These are phyloP conservation scores for Trichoderma erinaceum DNA, from an alignment of 495 filamentous ascomycete species.

Conservation along the genomic window DNA sequence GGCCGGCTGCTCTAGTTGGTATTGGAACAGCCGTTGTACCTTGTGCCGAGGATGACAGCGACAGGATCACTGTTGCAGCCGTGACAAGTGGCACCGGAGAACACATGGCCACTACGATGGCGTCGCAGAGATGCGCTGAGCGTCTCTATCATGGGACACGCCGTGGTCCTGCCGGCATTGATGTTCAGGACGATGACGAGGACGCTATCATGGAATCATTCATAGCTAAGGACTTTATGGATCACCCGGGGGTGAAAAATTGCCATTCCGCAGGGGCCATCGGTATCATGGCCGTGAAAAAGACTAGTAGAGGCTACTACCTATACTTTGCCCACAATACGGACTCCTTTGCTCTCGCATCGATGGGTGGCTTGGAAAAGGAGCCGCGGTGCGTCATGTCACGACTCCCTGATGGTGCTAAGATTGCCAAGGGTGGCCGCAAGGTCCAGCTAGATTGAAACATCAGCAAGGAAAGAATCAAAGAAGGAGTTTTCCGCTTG, in stretches of 20 bases:
- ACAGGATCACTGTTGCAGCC: slow-evolving; percentile 59
- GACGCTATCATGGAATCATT: slow-evolving; percentile 64
- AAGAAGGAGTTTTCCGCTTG: neutral
- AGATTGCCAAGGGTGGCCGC: slow-evolving; percentile 43
- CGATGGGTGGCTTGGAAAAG: slow-evolving; percentile 71
- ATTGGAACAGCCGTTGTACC: slow-evolving; percentile 86
- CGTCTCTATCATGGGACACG: slow-evolving; percentile 63
- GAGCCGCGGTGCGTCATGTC: slow-evolving; percentile 80
- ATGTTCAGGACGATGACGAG: slow-evolving; percentile 58
- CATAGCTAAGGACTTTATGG: slow-evolving; percentile 74
- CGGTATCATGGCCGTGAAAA: slow-evolving; percentile 79
- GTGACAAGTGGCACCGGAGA: slow-evolving; percentile 94
- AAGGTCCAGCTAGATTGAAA: slow-evolving; percentile 36
- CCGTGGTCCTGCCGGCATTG: slow-evolving; percentile 51
- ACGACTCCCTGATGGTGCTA: slow-evolving; percentile 40
- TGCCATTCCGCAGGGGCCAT: slow-evolving; percentile 71
- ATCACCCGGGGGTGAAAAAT: slow-evolving; percentile 67
- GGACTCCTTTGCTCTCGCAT: slow-evolving; percentile 81
- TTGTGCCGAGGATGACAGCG: slow-evolving; percentile 46
- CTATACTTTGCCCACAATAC: slow-evolving; percentile 91
- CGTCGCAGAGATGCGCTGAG: slow-evolving; percentile 70
- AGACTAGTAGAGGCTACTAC: slow-evolving; percentile 59
- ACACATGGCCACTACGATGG: slow-evolving; percentile 90
- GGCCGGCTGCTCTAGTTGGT: slow-evolving; percentile 86
- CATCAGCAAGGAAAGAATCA: neutral